Evolutionary conservation across 371 early-diverging fungal genomes (phyloP).

Genomic region (Apophysomyces variabilis): DNA sequence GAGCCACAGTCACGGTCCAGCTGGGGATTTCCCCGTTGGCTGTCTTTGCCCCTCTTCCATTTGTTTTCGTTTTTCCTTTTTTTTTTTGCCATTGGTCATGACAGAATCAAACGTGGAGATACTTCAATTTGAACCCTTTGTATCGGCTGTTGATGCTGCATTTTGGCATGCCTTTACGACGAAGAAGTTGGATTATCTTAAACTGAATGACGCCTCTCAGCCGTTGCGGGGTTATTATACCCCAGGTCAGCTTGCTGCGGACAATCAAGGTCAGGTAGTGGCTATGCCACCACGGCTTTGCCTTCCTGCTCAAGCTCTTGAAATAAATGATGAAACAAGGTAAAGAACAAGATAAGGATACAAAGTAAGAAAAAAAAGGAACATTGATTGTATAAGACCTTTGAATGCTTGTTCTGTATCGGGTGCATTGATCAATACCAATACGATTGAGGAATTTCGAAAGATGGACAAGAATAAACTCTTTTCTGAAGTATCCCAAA

Average conservation of each 20-base stretch:
- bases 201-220: slow-evolving; percentile 69
- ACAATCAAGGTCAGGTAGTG: slow-evolving; percentile 17
- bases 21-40: too few species aligned
- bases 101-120: slow-evolving; percentile 34
- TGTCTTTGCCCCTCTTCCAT: not conserved
- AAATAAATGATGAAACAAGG: slow-evolving; percentile 26
- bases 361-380: slow-evolving; percentile 1
- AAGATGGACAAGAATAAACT: slow-evolving; percentile 72
- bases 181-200: slow-evolving; percentile 83
- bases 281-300: slow-evolving; percentile 32
- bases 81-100: slow-evolving; percentile 16
- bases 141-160: slow-evolving; percentile 84
- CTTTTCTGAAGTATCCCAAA: slow-evolving; percentile 48
- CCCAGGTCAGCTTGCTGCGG: slow-evolving; percentile 44
- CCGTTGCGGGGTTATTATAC: slow-evolving; percentile 69
- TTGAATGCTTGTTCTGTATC: slow-evolving; percentile 44
- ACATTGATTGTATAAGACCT: slow-evolving; percentile 3
- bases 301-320: slow-evolving; percentile 41
- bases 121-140: slow-evolving; percentile 84
- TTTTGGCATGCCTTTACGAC: slow-evolving; percentile 87
- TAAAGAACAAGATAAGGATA: slow-evolving; percentile 16
- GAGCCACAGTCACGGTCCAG: too few species aligned
- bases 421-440: slow-evolving; percentile 81
- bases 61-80: not conserved
- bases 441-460: slow-evolving; percentile 92